A percentile compares a stretch with the other conserved stretches of the same genome.
These are phyloP conservation scores for Axilococcus clingmanii DNA, from an alignment of 139 green algal species.

Conservation along the genomic window DNA sequence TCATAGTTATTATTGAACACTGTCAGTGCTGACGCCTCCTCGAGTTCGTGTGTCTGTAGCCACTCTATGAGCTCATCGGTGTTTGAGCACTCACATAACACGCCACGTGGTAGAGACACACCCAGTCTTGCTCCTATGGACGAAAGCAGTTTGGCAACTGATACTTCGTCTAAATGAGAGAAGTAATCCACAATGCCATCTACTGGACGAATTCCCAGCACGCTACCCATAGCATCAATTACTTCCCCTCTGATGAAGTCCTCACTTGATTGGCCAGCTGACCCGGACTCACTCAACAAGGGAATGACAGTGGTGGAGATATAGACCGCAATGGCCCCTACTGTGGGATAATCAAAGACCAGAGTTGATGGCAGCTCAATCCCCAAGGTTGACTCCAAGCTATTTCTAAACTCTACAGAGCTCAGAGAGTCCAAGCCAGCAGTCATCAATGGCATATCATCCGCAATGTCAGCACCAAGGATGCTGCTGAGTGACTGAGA, in stretches of 20 bases:
- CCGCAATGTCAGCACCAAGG: conserved; percentile 29
- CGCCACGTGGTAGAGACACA: neutral
- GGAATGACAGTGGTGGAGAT: neutral
- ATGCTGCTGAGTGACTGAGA: conserved; percentile 2
- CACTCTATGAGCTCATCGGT: neutral
- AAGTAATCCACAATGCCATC: no score
- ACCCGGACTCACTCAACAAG: neutral
- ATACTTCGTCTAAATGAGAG: no score
- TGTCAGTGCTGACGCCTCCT: neutral
- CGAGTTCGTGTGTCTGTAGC: neutral
- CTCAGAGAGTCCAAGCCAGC: conserved; percentile 68
- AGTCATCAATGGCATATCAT: conserved; percentile 55
- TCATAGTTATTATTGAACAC: no score
- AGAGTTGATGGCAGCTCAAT: conserved; percentile 40
- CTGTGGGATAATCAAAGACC: conserved; percentile 51
- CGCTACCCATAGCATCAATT: neutral
- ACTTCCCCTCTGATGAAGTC: neutral
- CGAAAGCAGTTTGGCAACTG: neutral
- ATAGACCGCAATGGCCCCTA: conserved; percentile 8
- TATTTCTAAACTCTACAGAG: conserved; percentile 60
- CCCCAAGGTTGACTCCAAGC: conserved; percentile 28
- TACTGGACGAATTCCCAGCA: neutral
- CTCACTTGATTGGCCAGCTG: neutral
- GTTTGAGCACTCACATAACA: neutral
- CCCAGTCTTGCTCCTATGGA: conserved; percentile 2